Base-by-base conservation (phyloP, 805 yeast genomes). In the Cyberlindnera xishuangbannaensis region DNA sequence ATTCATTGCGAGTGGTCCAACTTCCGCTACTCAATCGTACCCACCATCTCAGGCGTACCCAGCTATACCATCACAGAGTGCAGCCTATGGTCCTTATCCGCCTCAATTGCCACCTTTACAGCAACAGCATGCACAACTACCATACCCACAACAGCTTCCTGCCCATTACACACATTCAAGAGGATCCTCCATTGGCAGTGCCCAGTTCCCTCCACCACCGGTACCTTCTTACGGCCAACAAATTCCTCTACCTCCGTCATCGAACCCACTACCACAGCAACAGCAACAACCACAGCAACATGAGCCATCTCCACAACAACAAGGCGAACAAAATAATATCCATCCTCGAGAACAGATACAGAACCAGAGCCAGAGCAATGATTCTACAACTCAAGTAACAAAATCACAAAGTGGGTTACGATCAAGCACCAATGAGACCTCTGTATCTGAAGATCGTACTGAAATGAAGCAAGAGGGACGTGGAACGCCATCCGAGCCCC, bases 1-100 rank as follows among this genome's bases (percentile, higher is more conserved):
- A 13, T 48, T 31, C 36, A 41, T 43, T 35, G 43, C 43, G 3
- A 25, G 12, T 33, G 44, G 40, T 25, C 40, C 48, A 16, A 25
- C 27, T 15, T 25, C 30, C 12, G 27, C 33, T 17, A 30, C 23
- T 15, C 29, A 33, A 12, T 21, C 15, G 21, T 25, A 22, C 7
- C 35, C 25, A 21, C 22, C 22, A 19, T 38, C 33, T 12, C 33
- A n/a, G n/a, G n/a, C n/a, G n/a, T n/a, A n/a, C n/a, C n/a, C n/a
- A n/a, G n/a, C n/a, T n/a, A n/a, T n/a, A n/a, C n/a, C n/a, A n/a
- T n/a, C n/a, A n/a, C n/a, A n/a, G n/a, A n/a, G n/a, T n/a, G n/a
- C n/a, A n/a, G n/a, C n/a, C n/a, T n/a, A n/a, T n/a, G n/a, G n/a
- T n/a, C n/a, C n/a, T n/a, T n/a, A 31, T 17, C 34, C 36, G 18